Evolutionary conservation across 192 early-diverging fungal genomes (phyloP).

Genomic region (Spinellus fusiger): DNA sequence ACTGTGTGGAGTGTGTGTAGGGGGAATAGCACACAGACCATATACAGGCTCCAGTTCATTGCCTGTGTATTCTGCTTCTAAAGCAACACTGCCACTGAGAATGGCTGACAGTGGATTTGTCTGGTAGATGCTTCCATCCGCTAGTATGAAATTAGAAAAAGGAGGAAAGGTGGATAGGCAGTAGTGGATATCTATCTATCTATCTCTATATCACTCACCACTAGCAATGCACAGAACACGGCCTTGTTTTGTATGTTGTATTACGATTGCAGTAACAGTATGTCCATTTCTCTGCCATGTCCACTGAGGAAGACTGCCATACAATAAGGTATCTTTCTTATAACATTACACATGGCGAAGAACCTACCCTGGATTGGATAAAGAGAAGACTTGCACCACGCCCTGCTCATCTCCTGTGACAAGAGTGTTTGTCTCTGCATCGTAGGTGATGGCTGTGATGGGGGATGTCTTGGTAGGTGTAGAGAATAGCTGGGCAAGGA

Average conservation of each 20-base stretch:
- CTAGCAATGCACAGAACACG: constrained; percentile 8
- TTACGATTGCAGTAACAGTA: constrained; percentile 3
- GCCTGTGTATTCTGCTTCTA: constrained; percentile 22
- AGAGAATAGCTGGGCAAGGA: constrained; percentile 32
- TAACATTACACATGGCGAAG: no score
- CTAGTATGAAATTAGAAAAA: not conserved
- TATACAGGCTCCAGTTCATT: constrained; percentile 20
- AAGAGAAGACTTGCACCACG: constrained; percentile 39
- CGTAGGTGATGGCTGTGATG: constrained; percentile 32
- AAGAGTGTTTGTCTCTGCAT: constrained; percentile 23
- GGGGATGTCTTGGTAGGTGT: constrained; percentile 23
- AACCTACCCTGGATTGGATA: constrained; percentile 36
- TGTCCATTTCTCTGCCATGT: constrained; percentile 18
- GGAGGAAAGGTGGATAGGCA: not conserved
- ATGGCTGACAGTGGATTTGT: constrained; percentile 6
- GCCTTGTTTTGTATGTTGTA: constrained; percentile 4
- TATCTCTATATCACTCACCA: constrained; percentile 1
- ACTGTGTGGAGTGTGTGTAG: not conserved
- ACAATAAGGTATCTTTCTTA: no score
- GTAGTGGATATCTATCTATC: not conserved
- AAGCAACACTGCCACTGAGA: not conserved
- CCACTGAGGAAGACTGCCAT: no score
- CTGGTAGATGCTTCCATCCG: constrained; percentile 23
- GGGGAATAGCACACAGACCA: not conserved
- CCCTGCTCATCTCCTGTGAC: constrained; percentile 40